phyloP scores from a whole-genome alignment of 108 stramenopile species.

The Asterionellopsis glacialis region DNA sequence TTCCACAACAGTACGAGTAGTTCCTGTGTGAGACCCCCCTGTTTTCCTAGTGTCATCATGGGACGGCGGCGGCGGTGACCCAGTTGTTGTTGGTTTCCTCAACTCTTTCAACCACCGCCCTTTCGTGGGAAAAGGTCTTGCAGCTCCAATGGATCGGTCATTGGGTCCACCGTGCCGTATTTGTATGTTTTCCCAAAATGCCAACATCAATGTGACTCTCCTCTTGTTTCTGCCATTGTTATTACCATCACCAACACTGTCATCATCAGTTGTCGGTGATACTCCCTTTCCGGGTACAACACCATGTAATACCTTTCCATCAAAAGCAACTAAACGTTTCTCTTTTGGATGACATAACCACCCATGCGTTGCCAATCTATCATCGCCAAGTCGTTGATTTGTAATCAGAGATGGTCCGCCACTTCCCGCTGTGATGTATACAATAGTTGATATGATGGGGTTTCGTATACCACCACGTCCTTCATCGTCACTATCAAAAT shows the following conservation, averaged over 20 bases:
- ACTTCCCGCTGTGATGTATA: conserved; percentile 42
- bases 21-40: neutral
- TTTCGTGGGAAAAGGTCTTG: conserved; percentile 53
- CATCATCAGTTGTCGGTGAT: neutral
- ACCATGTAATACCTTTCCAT: conserved; percentile 81
- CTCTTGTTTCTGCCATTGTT: conserved; percentile 5
- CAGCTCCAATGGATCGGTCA: conserved; percentile 46
- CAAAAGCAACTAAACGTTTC: conserved; percentile 69
- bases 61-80: conserved; percentile 19
- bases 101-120: neutral
- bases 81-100: neutral
- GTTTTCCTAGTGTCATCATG: conserved; percentile 5
- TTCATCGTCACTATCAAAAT: conserved; percentile 90
- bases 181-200: conserved; percentile 81
- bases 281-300: conserved; percentile 84
- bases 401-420: conserved; percentile 85
- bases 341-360: conserved; percentile 64
- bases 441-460: conserved; percentile 71
- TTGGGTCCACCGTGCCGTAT: conserved; percentile 21
- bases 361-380: conserved; percentile 55
- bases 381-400: conserved; percentile 48
- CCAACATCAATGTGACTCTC: conserved; percentile 87
- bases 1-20: conserved; percentile 5
- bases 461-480: conserved; percentile 70
- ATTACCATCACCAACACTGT: neutral